Conservation (phyloP, 1,284 basidiomycete species). For the Rhodotorula sp. region DNA sequence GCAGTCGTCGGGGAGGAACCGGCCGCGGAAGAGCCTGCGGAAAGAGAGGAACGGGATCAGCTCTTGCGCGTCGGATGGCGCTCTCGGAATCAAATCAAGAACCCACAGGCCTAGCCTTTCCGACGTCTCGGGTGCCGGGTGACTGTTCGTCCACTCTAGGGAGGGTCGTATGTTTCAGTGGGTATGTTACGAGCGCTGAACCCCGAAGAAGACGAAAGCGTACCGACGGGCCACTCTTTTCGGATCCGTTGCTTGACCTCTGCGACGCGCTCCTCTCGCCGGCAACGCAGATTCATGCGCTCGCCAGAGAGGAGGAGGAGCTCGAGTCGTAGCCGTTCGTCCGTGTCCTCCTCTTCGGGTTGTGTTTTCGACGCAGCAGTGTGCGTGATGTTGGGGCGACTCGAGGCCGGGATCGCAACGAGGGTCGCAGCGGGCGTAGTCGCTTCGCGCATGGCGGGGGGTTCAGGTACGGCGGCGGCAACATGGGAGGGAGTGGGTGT, state of each 20-base stretch:
- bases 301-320: constrained; percentile 15
- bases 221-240: constrained; percentile 23
- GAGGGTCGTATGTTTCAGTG: rapidly evolving
- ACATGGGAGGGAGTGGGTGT: too few species aligned
- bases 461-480: too few species aligned
- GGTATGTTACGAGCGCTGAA: background rate
- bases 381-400: too few species aligned
- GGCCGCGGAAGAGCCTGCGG: constrained; percentile 27
- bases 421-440: too few species aligned
- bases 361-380: too few species aligned
- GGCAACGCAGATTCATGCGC: constrained; percentile 4
- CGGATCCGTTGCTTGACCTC: constrained; percentile 2
- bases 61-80: too few species aligned
- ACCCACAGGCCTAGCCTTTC: constrained; percentile 17
- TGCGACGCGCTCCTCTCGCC: background rate
- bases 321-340: constrained; percentile 2
- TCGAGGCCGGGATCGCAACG: too few species aligned
- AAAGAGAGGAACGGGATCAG: background rate
- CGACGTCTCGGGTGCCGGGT: background rate
- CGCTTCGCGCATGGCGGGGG: too few species aligned
- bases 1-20: constrained; percentile 6
- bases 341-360: too few species aligned
- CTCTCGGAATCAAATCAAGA: too few species aligned
- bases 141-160: constrained; percentile 16
- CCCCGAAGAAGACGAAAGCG: background rate